Evolutionary conservation across 495 filamentous ascomycete species (phyloP), one percentile per base, ranked within the genome.

Genomic region (Daldinia loculata): DNA sequence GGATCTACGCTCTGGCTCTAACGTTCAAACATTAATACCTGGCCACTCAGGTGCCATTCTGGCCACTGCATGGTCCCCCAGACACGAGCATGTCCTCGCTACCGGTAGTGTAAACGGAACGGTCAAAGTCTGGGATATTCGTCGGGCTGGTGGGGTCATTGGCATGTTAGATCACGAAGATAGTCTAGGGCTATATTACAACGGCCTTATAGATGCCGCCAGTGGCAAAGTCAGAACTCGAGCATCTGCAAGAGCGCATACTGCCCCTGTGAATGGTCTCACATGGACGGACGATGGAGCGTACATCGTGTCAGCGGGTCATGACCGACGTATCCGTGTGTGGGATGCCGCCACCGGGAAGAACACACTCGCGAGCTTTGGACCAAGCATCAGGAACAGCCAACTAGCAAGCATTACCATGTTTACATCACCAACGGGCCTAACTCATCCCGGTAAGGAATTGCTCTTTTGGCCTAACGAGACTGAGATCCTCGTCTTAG

Each of bases 311-410:
- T 93, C 92, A 6, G 84, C 89, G 1, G 94, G 94, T 5, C 91
- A 93, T 60, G 94, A 98, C 74, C 81, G 91, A 39, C 86, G 90
- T 8, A 89, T 98, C 53, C 86, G 93, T 3, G 92, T 96, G 3
- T 97, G 94, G 94, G 86, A 95, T 77, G 86, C 90, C 14, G 81
- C 81, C 0, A 91, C 89, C 0, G 93, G 93, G 12, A 91, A 89
- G 7, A 97, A 98, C 72, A 93, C 90, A 1, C 84, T 97, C 2
- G 92, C 88, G 0, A 93, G 89, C 78, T 96, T 96, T 70, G 93
- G 93, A 0, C 91, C 92, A 0, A 83, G 85, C 3, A 84, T 95
- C n/a, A 88, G 87, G 57, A 95, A 95, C 70, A 83, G 83, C 14
- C 85, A 89, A 72, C 80, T 93, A 0, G 88, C 89, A 0, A 87